Conservation (phyloP, 148 eudicot species). For the Cornus suecica region DNA sequence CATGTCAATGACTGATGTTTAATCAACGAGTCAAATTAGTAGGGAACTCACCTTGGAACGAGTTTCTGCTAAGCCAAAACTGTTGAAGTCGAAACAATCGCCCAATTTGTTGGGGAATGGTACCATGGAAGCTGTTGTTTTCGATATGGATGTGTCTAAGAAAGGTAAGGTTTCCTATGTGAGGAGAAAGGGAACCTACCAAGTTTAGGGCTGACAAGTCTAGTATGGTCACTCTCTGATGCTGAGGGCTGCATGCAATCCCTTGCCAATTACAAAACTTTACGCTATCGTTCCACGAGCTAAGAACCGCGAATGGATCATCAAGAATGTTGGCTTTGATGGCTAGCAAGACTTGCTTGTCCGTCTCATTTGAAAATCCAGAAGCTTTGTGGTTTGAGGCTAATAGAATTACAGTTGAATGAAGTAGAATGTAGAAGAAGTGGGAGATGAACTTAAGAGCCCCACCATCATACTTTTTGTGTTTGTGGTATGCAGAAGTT, state of each 20-base stretch:
- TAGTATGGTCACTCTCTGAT: neutral
- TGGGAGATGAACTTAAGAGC: neutral
- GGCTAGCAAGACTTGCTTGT: neutral
- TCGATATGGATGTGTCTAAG: neutral
- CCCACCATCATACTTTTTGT: neutral
- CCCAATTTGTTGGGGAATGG: neutral
- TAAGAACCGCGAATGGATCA: neutral
- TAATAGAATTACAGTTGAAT: neutral
- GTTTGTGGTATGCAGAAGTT: too few species aligned
- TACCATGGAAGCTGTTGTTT: neutral
- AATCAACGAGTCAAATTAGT: too few species aligned
- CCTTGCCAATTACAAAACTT: slow-evolving; percentile 4
- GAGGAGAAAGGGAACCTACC: neutral
- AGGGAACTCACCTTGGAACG: too few species aligned
- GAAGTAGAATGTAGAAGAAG: neutral
- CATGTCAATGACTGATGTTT: too few species aligned
- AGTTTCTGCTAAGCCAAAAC: too few species aligned
- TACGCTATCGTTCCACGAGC: neutral
- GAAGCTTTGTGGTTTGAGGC: too few species aligned
- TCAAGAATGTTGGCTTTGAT: neutral
- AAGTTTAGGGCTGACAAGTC: neutral
- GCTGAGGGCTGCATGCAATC: neutral
- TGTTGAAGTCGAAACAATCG: too few species aligned
- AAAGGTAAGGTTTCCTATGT: slow-evolving; percentile 5
- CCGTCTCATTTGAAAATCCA: neutral